Evolutionary conservation across 495 filamentous ascomycete genomes (phyloP), one percentile per base, ranked within the genome.

Genomic region (Penicillium turbatum): DNA sequence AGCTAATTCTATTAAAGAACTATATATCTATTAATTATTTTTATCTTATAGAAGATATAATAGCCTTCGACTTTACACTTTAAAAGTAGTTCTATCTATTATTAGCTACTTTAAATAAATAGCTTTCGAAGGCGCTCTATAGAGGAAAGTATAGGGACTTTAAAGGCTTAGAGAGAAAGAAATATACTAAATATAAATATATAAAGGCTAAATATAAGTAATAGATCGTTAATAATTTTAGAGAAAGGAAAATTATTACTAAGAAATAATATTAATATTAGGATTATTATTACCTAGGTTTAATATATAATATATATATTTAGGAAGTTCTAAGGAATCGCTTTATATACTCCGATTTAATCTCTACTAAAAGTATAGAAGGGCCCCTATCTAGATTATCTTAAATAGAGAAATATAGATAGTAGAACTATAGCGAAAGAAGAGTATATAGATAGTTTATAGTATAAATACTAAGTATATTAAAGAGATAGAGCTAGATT

Each of bases 161-260:
- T 36, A 44, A 67, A 67, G 24, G 62, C 61, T 34, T 59, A 9
- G 13, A 53, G 37, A 21, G 27, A 52, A 55, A 67, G 56, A 4
- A 62, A 51, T 24, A 64, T 62, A 39, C 61, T 54, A 15, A 62
- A 60, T 7, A 64, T 37, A 16, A 67, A 62, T 27, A 53, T 34
- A 53, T 67, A 52, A 27, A 56, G 64, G 39, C 62, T 68, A 32
- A 65, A 62, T 13, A 65, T 38, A 12, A 68, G 55, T 16, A 59
- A 63, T 3, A 50, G 56, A 54, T 63, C 62, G 42, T 62, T 35
- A 26, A 67, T 63, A 29, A 67, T 67, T 50, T 65, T 56, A 21
- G 61, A 62, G 26, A 67, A 47, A 16, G 45, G 41, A 47, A 67
- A 67, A 37, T 49, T 61, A 34, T 64, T 64, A n/a, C 58, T 64